Evolutionary conservation across 2,329 filamentous ascomycete species (phyloP), one percentile per base, ranked within the genome.

Genomic region (Aschersonia sp.): DNA sequence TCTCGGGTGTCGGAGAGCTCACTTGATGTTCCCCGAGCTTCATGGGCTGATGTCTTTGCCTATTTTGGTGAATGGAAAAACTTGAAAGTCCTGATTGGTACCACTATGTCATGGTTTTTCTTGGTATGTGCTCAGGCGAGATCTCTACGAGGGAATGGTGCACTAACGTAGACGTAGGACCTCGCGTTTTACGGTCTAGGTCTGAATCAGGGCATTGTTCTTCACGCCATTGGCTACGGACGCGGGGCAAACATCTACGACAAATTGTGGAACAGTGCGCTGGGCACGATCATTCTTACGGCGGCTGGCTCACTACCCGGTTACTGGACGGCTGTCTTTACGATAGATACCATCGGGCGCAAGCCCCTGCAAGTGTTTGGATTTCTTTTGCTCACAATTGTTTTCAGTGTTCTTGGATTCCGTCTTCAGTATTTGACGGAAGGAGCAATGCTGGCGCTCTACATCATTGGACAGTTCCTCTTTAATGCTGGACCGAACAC

Each of bases 101-200:
- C 85, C 11, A 84, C 84, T 1, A 68, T 83, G 44, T 88, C 84
- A 0, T 90, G 86, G 85, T 89, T 90, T 66, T 81, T 89, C 55
- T 69, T 90, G 46, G 71, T 73, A 55, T 43, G 67, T 48, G 10
- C 30, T 5, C 1, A 30, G 30, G 35, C 35, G 12, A 37, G 35
- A 37, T 12, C 35, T 12, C 35, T 4, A 8, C 12, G 35, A 12
- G 8, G 8, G 2, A 4, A 37, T 8, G 8, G 8, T 8, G 8
- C 8, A 37, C 35, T 37, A 12, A 37, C 35, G 8, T 12, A 30
- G 39, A 1, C 39, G 1, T 30, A 80, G 67, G 85, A 89, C 58
- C 60, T 76, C 47, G 79, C 79, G 4, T 83, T 76, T 57, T 84
- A 84, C 53, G 81, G 81, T 35, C 72, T 90, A 2, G 78, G 82